These are phyloP conservation scores for Spatholobus suberectus DNA, from an alignment of 306 rosid species.

Conservation along the genomic window DNA sequence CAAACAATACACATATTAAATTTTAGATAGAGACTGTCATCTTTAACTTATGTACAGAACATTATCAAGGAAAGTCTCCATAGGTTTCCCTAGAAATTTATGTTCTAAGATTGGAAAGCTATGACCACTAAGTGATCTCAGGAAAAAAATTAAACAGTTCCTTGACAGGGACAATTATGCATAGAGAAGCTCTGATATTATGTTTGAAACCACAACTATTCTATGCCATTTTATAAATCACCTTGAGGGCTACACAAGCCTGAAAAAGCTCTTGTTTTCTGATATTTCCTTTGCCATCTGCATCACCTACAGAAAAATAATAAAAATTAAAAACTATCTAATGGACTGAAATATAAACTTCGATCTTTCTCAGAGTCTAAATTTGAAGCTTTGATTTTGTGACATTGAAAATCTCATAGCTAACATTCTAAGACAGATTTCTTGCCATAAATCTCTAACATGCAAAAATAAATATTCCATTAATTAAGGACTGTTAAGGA, in stretches of 20 bases:
- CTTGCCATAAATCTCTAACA: conserved; percentile 17
- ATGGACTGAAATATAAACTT: conserved; percentile 27
- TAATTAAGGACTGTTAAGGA: not conserved
- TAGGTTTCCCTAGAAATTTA: conserved; percentile 3
- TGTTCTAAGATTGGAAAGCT: conserved; percentile 22
- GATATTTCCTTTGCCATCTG: conserved; percentile 73
- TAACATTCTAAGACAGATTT: conserved; percentile 2
- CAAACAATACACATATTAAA: conserved; percentile 20
- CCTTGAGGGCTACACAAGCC: conserved; percentile 89
- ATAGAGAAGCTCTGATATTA: conserved; percentile 16
- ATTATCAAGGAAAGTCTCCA: conserved; percentile 15
- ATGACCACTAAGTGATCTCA: conserved; percentile 20
- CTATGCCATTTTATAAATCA: conserved; percentile 43
- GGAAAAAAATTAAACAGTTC: not conserved
- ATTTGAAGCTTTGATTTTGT: conserved; percentile 26
- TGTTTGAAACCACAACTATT: conserved; percentile 23
- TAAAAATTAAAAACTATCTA: not conserved
- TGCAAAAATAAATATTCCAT: conserved; percentile 1
- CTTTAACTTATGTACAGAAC: not conserved
- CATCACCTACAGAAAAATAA: conserved; percentile 67
- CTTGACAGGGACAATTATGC: not conserved
- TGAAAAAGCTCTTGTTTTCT: conserved; percentile 80
- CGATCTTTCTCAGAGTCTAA: conserved; percentile 15
- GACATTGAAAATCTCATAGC: not conserved
- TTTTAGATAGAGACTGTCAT: conserved; percentile 19